These are phyloP conservation scores for Gamarada debralockiae DNA, from an alignment of 495 filamentous ascomycete species.

Conservation along the genomic window DNA sequence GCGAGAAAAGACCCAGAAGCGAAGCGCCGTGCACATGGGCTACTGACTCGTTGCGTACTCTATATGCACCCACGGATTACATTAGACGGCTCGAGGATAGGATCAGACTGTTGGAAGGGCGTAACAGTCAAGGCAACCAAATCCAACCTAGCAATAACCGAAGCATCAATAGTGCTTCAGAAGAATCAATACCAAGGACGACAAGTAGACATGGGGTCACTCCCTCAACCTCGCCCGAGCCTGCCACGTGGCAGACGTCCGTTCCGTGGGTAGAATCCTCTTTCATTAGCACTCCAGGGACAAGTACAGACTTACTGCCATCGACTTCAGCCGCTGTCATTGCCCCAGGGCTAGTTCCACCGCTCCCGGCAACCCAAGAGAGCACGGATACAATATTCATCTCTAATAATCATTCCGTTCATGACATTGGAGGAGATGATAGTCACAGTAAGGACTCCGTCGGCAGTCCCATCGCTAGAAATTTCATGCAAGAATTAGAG, in stretches of 20 bases:
- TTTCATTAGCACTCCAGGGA: background rate
- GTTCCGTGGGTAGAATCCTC: background rate
- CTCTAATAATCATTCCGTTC: background rate
- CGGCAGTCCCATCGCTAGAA: background rate
- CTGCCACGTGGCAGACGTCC: background rate
- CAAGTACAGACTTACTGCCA: background rate
- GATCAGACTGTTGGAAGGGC: background rate
- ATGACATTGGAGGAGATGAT: background rate
- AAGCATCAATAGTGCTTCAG: background rate
- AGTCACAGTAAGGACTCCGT: background rate
- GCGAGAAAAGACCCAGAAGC: background rate
- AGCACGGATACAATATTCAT: background rate
- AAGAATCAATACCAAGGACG: background rate
- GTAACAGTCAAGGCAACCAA: background rate
- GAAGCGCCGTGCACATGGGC: background rate
- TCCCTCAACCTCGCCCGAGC: background rate
- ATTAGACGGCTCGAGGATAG: background rate
- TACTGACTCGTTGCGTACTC: background rate
- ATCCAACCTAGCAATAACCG: background rate
- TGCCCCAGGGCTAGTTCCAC: background rate
- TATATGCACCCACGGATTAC: background rate
- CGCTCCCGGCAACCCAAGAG: background rate
- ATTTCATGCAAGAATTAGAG: constrained; percentile 1
- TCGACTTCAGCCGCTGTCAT: background rate
- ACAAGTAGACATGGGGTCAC: background rate